Base-by-base conservation (phyloP, 1,284 basidiomycete genomes). In the Trichosporon asahii region DNA sequence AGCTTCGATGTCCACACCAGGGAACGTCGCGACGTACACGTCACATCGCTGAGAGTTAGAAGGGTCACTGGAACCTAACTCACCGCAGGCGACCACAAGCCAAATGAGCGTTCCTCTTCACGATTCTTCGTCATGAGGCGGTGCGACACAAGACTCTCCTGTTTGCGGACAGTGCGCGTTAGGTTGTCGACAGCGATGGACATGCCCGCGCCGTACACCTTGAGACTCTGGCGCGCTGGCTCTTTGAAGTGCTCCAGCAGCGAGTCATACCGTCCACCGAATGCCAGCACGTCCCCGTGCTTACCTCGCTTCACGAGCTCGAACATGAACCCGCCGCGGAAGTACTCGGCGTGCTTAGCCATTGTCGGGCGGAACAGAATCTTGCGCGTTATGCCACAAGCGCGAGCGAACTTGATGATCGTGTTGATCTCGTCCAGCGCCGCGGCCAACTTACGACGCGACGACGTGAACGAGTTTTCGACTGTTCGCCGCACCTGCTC, bases 101-200 rank as follows among this genome's bases (percentile, higher is more conserved):
- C 84, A 15, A 85, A 86, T n/a, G 86, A 86, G 21, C 84, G 81
- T 40, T 85, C 84, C 15, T 80, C 78, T 63, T 84, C 82, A 35
- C 81, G 81, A 14, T 84, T 80, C 60, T 84, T 82, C 60, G 82
- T 76, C 76, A 84, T 83, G 40, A 85, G 75, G 27, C 83, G 77
- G 44, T 79, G 77, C 21, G 83, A 78, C 29, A 85, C 74, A 9
- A 82, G 81, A 9, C 76, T 79, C 70, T 86, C 82, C 33, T 84
- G 82, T 46, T 85, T 81, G 23, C 82, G 80, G 0, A 85, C 82
- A 9, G 83, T 79, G 37, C 78, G 74, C 0, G 86, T 85, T 23
- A 88, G 81, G 73, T 85, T 85, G 63, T 86, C 86, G 18, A 86
- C 84, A 0, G 86, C 83, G 35, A 88, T 79, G 27, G 86, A 85